A percentile compares a stretch with the other conserved stretches of the same genome.
phyloP scores from a whole-genome alignment of 73 alveolate species.

The Halteria grandinella region DNA sequence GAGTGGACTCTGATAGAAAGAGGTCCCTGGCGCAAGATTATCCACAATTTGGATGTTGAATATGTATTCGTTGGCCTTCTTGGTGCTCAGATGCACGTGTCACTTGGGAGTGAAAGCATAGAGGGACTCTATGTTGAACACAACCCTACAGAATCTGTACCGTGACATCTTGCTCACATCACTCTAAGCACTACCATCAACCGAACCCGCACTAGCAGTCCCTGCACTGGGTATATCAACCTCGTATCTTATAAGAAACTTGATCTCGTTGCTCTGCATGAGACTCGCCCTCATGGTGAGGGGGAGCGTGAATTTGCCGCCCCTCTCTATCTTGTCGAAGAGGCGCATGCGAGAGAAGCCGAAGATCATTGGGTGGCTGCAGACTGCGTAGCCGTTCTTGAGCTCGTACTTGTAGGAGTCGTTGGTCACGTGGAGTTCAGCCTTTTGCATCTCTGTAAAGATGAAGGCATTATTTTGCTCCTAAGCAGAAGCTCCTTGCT shows the following conservation, averaged over 20 bases:
- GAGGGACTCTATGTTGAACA: conserved; percentile 13
- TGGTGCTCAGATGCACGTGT: conserved; percentile 20
- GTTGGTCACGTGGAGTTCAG: conserved; percentile 1
- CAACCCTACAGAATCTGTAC: conserved; percentile 16
- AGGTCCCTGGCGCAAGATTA: conserved; percentile 9
- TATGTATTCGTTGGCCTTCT: conserved; percentile 24
- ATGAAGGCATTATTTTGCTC: conserved; percentile 17
- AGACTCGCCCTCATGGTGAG: conserved; percentile 32
- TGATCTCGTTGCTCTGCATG: conserved; percentile 34
- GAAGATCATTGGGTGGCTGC: conserved; percentile 61
- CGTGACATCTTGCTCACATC: conserved; percentile 3
- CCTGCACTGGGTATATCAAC: background rate
- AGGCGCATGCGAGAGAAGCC: conserved; percentile 48
- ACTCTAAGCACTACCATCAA: background rate
- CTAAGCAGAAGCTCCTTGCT: no score
- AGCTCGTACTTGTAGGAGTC: background rate
- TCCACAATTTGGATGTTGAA: conserved; percentile 20
- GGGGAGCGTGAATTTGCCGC: conserved; percentile 13
- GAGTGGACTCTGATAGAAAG: conserved; percentile 11
- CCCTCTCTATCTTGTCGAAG: conserved; percentile 20
- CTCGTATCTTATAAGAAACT: conserved; percentile 52
- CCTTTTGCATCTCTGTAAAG: conserved; percentile 26
- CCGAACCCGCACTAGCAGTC: conserved; percentile 4
- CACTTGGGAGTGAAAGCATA: conserved; percentile 15
- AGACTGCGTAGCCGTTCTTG: conserved; percentile 46